phyloP scores from a whole-genome alignment of 2,329 filamentous ascomycete genomes.

The Periconia macrospinosa region DNA sequence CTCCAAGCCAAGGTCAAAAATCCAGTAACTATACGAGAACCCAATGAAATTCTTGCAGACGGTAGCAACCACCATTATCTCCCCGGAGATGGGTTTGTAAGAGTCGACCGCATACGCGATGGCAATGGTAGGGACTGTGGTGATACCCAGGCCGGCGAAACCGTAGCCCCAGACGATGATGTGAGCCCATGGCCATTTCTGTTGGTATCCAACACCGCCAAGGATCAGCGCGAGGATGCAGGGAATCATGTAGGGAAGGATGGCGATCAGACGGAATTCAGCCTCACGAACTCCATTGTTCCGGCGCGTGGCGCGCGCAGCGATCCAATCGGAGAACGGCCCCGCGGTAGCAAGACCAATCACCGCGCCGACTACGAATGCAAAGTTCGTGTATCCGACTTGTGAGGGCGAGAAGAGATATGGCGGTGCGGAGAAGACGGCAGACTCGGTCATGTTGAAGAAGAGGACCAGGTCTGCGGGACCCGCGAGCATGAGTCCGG shows the following conservation, averaged over 20 bases:
- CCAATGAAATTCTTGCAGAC: constrained; percentile 51
- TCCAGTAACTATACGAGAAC: constrained; percentile 48
- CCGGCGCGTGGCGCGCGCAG: constrained; percentile 54
- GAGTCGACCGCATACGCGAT: constrained; percentile 52
- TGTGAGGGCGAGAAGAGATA: constrained; percentile 49
- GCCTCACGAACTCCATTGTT: constrained; percentile 61
- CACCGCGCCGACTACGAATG: constrained; percentile 52
- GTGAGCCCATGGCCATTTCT: constrained; percentile 52
- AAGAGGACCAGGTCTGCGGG: constrained; percentile 50
- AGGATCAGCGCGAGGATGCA: constrained; percentile 53
- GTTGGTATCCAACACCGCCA: constrained; percentile 53
- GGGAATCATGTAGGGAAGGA: constrained; percentile 53
- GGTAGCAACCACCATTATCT: constrained; percentile 50
- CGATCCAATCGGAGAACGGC: constrained; percentile 59
- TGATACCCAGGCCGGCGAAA: constrained; percentile 46
- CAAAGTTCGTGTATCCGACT: constrained; percentile 55
- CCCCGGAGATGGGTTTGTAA: constrained; percentile 51
- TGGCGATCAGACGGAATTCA: constrained; percentile 57
- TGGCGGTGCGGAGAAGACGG: constrained; percentile 49
- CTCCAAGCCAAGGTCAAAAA: constrained; percentile 41
- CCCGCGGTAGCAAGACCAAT: constrained; percentile 60
- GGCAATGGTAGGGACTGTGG: constrained; percentile 47
- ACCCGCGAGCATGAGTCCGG: constrained; percentile 37
- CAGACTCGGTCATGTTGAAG: constrained; percentile 56
- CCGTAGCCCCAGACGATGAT: constrained; percentile 55